Evolutionary conservation across 345 rosid species (phyloP), one percentile per base, ranked within the genome.

Genomic region (Linum usitatissimum): DNA sequence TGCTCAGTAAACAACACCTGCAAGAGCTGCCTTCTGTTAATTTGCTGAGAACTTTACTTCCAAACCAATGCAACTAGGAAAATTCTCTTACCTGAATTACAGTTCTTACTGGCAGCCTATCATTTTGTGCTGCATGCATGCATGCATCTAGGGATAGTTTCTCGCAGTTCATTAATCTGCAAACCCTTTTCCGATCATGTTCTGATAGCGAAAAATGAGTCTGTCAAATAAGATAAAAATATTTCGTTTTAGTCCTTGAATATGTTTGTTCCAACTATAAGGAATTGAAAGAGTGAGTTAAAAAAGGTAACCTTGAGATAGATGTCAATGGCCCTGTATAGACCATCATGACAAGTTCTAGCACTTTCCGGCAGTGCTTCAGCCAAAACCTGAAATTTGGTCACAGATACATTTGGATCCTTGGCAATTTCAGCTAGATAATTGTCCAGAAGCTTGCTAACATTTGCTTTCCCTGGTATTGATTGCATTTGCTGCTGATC

Each of bases 61-160:
- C 28, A 1, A 23, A 23, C 28, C 28, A 23, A 23, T 34, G 38
- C 38, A 34, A 7, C 38, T 34, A 4, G 38, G 38, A 34, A 34
- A 5, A 5, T 7, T 34, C 38, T 34, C 38, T 34, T 78, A 92
- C 98, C 95, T 88, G 96, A 73, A 85, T 76, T 39, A 88, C 78
- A 3, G 84, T 85, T 78, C 96, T 80, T 59, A 86, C 73, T 64
- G 96, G 91, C 74, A 92, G 75, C 73, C 98, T 80, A 42, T 89
- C 96, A 65, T 92, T 92, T 77, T 92, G 86, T 67, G 96, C 93
- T 5, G 98, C 98, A 73, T 92, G 96, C 71, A 74, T 78, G 75
- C 91, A 85, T 30, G 95, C 96, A 68, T 92, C 98, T 15, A 84
- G 86, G 4, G 98, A 92, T 64, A 86, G 73, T 70, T 85, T 92